Evolutionary conservation across 1,284 basidiomycete species (phyloP).

Genomic region (Marasmius tenuissimus): DNA sequence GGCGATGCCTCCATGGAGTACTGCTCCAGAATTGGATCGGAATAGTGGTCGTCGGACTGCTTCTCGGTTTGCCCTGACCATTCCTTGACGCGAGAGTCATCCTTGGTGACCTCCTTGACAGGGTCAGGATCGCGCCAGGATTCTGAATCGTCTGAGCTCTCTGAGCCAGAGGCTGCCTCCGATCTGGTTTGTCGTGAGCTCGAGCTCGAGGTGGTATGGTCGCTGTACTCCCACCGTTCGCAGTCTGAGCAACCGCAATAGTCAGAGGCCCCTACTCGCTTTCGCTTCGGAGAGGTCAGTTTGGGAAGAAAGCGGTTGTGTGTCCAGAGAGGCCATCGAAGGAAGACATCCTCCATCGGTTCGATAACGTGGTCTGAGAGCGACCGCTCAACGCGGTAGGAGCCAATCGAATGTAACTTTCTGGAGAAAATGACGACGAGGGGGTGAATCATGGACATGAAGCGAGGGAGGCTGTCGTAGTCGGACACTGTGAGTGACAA

Average conservation of each 20-base stretch:
- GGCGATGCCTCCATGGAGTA: neutral
- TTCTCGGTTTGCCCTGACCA: neutral
- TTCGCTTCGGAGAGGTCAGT: neutral
- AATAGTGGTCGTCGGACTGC: neutral
- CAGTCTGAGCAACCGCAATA: neutral
- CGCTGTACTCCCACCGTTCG: neutral
- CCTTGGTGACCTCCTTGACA: neutral
- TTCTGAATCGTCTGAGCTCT: neutral
- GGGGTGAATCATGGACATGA: neutral
- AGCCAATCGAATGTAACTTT: neutral
- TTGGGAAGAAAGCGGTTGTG: neutral
- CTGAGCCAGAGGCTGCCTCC: neutral
- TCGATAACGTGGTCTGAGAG: neutral
- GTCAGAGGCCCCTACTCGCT: neutral
- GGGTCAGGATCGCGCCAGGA: neutral
- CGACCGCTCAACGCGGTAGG: neutral
- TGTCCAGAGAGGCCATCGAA: neutral
- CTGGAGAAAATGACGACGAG: neutral
- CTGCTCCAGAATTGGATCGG: neutral
- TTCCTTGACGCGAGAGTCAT: neutral
- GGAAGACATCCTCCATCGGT: neutral
- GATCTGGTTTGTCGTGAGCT: neutral
- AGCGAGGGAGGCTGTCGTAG: neutral
- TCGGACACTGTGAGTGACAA: neutral
- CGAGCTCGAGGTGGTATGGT: neutral